A percentile compares a stretch with the other conserved stretches of the same genome.
Conservation (phyloP, 306 rosid species). For the Vigna angularis region DNA sequence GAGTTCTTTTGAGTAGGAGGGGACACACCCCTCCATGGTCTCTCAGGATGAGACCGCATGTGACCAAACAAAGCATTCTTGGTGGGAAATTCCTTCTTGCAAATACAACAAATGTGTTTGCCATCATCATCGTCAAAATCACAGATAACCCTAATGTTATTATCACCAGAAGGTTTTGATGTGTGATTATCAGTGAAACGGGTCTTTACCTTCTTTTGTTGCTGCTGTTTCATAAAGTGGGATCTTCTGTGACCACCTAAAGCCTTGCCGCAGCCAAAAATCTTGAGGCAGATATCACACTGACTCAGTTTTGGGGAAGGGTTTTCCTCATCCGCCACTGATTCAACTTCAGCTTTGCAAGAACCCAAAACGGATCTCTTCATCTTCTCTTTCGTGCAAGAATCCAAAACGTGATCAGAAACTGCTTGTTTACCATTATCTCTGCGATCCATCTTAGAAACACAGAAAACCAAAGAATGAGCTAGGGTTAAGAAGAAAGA, state of each 20-base stretch:
- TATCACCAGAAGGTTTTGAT: background rate
- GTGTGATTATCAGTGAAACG: background rate
- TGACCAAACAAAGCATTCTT: constrained; percentile 41
- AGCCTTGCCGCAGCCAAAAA: constrained; percentile 47
- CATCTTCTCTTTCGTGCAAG: background rate
- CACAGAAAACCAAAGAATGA: background rate
- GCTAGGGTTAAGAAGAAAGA: background rate
- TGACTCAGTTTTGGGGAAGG: background rate
- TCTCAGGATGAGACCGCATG: constrained; percentile 46
- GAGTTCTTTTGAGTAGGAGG: constrained; percentile 21
- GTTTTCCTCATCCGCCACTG: background rate
- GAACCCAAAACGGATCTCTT: background rate
- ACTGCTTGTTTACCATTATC: background rate
- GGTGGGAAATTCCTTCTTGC: constrained; percentile 32
- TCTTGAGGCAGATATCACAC: constrained; percentile 44
- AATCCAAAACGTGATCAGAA: background rate
- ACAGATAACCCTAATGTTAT: background rate
- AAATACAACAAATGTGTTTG: constrained; percentile 6
- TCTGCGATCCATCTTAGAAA: background rate
- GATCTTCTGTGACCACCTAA: constrained; percentile 53
- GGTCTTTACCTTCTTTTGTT: constrained; percentile 37
- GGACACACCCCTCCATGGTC: constrained; percentile 49
- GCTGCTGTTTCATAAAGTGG: constrained; percentile 19
- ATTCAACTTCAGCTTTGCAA: background rate
- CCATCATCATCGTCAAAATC: background rate